Conservation (phyloP, 805 yeast genomes). For the Teunomyces pallodes region DNA sequence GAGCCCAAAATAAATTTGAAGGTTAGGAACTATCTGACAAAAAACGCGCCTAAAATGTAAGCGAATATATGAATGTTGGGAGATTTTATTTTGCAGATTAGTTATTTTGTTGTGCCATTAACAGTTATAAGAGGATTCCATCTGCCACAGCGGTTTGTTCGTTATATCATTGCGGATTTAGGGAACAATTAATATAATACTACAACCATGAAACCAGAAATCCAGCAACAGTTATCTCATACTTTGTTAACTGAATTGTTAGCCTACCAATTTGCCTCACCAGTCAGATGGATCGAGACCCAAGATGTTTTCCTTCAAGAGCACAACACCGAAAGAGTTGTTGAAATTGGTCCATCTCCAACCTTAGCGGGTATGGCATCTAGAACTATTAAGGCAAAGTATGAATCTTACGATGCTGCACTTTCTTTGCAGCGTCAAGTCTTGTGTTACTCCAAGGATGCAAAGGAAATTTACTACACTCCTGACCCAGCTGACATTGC, state of each 20-base stretch:
- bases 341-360: slow-evolving; percentile 98
- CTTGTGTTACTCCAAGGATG: slow-evolving; percentile 91
- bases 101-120: slow-evolving; percentile 1
- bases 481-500: slow-evolving; percentile 67
- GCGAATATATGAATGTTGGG: neutral
- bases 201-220: slow-evolving; percentile 79
- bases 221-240: slow-evolving; percentile 96
- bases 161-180: neutral
- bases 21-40: neutral
- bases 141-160: neutral
- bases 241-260: slow-evolving; percentile 89
- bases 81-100: neutral
- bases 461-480: slow-evolving; percentile 94
- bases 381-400: slow-evolving; percentile 91
- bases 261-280: slow-evolving; percentile 98
- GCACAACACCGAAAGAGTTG: slow-evolving; percentile 93
- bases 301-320: slow-evolving; percentile 96
- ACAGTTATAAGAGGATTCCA: neutral
- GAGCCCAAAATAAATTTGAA: slow-evolving; percentile 1
- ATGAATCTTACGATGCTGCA: slow-evolving; percentile 98
- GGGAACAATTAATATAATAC: neutral
- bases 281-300: slow-evolving; percentile 99
- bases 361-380: slow-evolving; percentile 98
- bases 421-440: slow-evolving; percentile 91
- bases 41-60: neutral